Evolutionary conservation across 352 stramenopile genomes (phyloP), one percentile per base, ranked within the genome.

Genomic region (Pythium myriotylum): DNA sequence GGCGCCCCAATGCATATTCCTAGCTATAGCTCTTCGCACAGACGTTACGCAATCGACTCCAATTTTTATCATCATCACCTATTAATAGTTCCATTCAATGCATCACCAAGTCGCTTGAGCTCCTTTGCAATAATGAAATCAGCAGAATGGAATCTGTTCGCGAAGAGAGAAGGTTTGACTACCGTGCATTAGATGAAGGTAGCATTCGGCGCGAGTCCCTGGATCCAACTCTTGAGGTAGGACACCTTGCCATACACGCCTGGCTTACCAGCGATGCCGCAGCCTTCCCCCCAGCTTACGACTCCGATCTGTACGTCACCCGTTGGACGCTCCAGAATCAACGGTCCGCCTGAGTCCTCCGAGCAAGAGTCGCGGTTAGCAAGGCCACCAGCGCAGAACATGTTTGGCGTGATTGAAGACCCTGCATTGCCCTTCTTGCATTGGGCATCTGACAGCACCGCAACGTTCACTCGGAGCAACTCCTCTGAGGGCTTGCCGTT

Each of bases 301-400:
- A 68, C 39, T 3, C 64, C 64, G n/a, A 72, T 61, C 40, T 62
- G 24, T 1, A 23, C 48, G 10, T 56, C 64, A 8, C 32, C 37
- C 19, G 40, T 27, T 16, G 61, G 49, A 2, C 24, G 56, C 29
- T 41, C 27, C 3, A 58, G 37, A 22, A 56, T 59, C 2, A 72
- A 40, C 23, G 65, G 65, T 6, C 65, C 65, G 62, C 65, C 65
- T 16, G 58, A 68, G 65, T 72, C 65, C 14, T 59, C 65, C 10
- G 63, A 32, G 65, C 65, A 72, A 13, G 65, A 24, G 53, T 68
- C 65, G 37, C 65, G 9, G 41, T 37, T 43, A 19, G 24, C 27
- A 3, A 57, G 26, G 16, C 63, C 59, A 16, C 49, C 58, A 19
- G 58, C 58, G 24, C 58, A 65, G 24, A 65, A 17, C 58, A 65